Conservation (phyloP, 768 basidiomycete species). For the Kwoniella mangroviensis region DNA sequence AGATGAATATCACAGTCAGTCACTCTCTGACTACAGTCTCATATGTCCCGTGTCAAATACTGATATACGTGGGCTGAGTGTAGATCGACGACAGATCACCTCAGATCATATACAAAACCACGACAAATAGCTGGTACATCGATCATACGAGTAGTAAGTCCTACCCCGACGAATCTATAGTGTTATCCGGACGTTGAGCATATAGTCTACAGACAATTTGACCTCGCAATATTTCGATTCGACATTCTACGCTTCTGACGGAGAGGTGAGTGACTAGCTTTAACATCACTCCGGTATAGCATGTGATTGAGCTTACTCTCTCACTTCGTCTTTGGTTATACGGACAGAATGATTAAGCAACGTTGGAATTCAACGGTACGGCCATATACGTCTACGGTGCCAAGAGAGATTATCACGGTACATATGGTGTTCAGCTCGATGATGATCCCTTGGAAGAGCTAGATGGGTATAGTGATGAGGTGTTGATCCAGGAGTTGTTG, state of each 20-base stretch:
- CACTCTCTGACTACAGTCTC: neutral
- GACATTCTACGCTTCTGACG: conserved; percentile 14
- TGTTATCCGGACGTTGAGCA: neutral
- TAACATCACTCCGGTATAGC: too few species aligned
- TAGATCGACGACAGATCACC: conserved; percentile 17
- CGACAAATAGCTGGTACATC: neutral
- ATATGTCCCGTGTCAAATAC: neutral
- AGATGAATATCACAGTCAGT: conserved; percentile 16
- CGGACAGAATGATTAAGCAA: conserved; percentile 29
- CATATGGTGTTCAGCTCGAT: conserved; percentile 14
- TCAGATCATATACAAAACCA: conserved; percentile 4
- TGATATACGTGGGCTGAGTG: neutral
- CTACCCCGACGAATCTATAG: neutral
- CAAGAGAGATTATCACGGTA: conserved; percentile 35
- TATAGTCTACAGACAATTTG: neutral
- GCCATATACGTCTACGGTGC: conserved; percentile 36
- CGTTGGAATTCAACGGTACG: conserved; percentile 36
- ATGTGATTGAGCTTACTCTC: too few species aligned
- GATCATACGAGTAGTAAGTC: conserved; percentile 2
- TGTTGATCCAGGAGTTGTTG: conserved; percentile 19
- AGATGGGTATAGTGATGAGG: neutral
- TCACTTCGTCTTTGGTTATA: too few species aligned
- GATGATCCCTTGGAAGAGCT: neutral
- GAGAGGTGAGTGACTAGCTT: conserved; percentile 11
- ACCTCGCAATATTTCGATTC: conserved; percentile 9